phyloP scores from a whole-genome alignment of 2,329 filamentous ascomycete species.

The Epichloe typhina region DNA sequence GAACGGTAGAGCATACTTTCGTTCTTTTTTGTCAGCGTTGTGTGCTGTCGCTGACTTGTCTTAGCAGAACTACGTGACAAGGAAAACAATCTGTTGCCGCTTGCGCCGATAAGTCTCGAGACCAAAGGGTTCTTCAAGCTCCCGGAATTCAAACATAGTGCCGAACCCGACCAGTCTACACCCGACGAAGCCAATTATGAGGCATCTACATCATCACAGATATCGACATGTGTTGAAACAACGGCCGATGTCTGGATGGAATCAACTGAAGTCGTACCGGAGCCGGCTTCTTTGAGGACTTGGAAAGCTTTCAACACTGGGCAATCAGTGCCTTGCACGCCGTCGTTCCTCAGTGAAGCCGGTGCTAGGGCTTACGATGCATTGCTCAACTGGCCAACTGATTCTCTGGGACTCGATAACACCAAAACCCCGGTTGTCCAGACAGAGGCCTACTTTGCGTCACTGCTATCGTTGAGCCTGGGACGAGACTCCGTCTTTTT shows the following conservation, averaged over 20 bases:
- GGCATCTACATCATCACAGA: not conserved
- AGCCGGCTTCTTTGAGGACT: conserved; percentile 37
- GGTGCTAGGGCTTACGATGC: conserved; percentile 55
- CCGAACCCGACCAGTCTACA: conserved; percentile 2
- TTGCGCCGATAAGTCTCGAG: conserved; percentile 11
- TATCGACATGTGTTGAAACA: conserved; percentile 5
- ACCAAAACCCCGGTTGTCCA: conserved; percentile 31
- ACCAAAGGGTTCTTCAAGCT: conserved; percentile 20
- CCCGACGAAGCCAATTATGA: not conserved
- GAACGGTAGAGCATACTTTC: conserved; percentile 14
- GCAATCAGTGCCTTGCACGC: conserved; percentile 21
- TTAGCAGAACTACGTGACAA: not conserved
- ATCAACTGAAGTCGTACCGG: conserved; percentile 18
- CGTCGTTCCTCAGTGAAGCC: conserved; percentile 54
- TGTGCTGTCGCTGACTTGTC: not conserved
- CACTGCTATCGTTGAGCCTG: conserved; percentile 52
- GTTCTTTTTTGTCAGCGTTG: not conserved
- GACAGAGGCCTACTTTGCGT: conserved; percentile 35
- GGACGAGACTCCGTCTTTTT: conserved; percentile 70
- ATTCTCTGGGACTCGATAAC: conserved; percentile 26
- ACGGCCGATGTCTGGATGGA: conserved; percentile 32
- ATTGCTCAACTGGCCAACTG: conserved; percentile 30
- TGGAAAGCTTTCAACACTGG: conserved; percentile 55
- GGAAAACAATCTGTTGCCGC: conserved; percentile 7
- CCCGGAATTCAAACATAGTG: not conserved